phyloP scores from a whole-genome alignment of 495 filamentous ascomycete genomes.

The Aspergillus steynii region DNA sequence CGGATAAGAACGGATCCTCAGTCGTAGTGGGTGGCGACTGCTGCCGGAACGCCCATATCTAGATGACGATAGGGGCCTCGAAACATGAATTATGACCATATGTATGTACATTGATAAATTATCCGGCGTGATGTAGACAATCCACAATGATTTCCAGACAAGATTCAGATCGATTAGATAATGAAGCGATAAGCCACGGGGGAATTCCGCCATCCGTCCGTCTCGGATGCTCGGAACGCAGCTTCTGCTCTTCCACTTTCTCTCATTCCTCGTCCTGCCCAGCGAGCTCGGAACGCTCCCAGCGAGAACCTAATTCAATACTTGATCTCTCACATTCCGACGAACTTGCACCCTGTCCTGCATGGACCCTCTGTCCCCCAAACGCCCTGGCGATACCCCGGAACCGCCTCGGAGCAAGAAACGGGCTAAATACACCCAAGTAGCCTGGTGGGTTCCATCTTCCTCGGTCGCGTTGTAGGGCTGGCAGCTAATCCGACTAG shows the following conservation, averaged over 20 bases:
- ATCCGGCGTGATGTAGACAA: not conserved
- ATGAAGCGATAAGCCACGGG: not conserved
- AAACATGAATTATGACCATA: not conserved
- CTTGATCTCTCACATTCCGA: not conserved
- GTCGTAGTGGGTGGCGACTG: conserved; percentile 39
- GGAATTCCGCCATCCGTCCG: not conserved
- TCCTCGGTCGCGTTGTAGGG: not conserved
- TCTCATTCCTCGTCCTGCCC: too few species aligned
- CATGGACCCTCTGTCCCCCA: conserved; percentile 1
- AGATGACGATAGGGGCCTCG: not conserved
- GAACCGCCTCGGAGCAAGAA: conserved; percentile 31
- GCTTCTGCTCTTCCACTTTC: not conserved
- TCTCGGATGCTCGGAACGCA: not conserved
- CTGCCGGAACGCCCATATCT: conserved; percentile 39
- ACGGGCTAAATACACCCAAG: conserved; percentile 40
- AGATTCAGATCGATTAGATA: too few species aligned
- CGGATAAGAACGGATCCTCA: conserved; percentile 53
- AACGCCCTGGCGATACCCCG: conserved; percentile 11
- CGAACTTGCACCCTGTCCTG: not conserved
- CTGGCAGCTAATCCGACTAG: conserved; percentile 27
- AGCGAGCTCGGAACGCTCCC: not conserved
- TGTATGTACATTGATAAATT: not conserved
- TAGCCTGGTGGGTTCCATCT: conserved; percentile 33
- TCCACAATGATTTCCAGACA: not conserved
- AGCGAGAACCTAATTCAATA: not conserved